Percentiles rank a stretch among this genome's conserved stretches.
phyloP scores from a whole-genome alignment of 2,329 filamentous ascomycete species.

The Celoporthe dispersa region DNA sequence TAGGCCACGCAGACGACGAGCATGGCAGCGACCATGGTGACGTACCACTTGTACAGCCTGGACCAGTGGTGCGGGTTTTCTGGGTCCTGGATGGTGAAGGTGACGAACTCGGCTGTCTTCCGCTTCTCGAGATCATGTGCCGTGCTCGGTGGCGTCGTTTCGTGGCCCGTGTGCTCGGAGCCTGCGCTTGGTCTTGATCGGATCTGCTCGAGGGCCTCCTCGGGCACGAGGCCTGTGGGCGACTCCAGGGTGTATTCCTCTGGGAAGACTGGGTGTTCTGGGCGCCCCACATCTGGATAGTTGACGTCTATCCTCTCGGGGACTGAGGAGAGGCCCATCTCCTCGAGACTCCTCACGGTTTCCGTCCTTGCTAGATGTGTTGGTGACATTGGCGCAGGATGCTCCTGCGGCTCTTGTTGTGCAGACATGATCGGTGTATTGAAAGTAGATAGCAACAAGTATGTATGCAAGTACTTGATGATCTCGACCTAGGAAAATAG shows the following conservation, averaged over 20 bases:
- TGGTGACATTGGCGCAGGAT: slow-evolving; percentile 3
- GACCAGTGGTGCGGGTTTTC: slow-evolving; percentile 15
- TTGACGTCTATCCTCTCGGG: background rate
- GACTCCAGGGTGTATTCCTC: slow-evolving; percentile 9
- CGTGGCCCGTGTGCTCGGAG: background rate
- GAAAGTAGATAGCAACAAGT: too few relatives aligned
- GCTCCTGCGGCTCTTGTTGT: background rate
- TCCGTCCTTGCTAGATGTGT: background rate
- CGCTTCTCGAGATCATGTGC: background rate
- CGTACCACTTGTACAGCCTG: slow-evolving; percentile 7
- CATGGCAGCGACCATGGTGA: slow-evolving; percentile 6
- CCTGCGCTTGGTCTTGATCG: background rate
- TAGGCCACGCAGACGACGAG: slow-evolving; percentile 10
- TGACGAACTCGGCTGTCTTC: slow-evolving; percentile 11
- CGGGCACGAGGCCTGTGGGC: background rate
- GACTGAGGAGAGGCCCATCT: slow-evolving; percentile 3
- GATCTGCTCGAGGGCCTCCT: slow-evolving; percentile 14
- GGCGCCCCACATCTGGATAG: slow-evolving; percentile 9
- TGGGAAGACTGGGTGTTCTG: slow-evolving; percentile 1
- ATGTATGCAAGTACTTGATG: too few relatives aligned
- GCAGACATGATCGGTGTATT: slow-evolving; percentile 4
- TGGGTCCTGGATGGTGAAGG: slow-evolving; percentile 4
- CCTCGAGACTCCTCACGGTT: slow-evolving; percentile 4
- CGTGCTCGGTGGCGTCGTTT: background rate
- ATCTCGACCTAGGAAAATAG: background rate